These are phyloP conservation scores for Xanthoceras sorbifolium DNA, from an alignment of 345 rosid species.

Conservation along the genomic window DNA sequence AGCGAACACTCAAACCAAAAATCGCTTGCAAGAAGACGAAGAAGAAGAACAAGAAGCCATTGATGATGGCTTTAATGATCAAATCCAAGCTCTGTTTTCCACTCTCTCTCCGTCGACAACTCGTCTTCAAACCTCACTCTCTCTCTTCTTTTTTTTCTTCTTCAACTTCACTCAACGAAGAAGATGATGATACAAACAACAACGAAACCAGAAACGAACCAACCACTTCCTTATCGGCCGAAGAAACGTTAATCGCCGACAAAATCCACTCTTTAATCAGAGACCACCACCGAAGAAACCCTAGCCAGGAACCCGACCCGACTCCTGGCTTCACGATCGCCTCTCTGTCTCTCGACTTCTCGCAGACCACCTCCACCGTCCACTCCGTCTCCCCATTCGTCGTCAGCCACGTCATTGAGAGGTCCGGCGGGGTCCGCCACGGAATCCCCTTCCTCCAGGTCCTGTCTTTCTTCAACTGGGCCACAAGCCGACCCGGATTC, in stretches of 20 bases:
- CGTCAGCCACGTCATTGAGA: slow-evolving; percentile 59
- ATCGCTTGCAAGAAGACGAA: not conserved
- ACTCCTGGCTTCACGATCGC: slow-evolving; percentile 51
- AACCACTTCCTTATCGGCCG: slow-evolving; percentile 37
- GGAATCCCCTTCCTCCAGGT: slow-evolving; percentile 77
- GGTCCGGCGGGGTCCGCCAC: slow-evolving; percentile 67
- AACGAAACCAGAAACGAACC: slow-evolving; percentile 25
- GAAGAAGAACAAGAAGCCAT: not conserved
- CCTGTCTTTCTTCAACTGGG: slow-evolving; percentile 90
- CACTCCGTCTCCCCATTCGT: slow-evolving; percentile 47
- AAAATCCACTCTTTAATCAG: slow-evolving; percentile 65
- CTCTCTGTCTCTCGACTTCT: slow-evolving; percentile 64
- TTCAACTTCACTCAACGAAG: slow-evolving; percentile 21
- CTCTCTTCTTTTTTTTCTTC: slow-evolving; percentile 26
- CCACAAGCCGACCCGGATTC: slow-evolving; percentile 40
- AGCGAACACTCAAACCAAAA: not conserved
- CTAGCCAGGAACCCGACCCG: slow-evolving; percentile 32
- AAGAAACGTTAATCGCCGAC: slow-evolving; percentile 53
- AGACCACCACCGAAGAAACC: slow-evolving; percentile 82
- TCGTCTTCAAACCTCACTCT: slow-evolving; percentile 25
- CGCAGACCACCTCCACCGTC: slow-evolving; percentile 41
- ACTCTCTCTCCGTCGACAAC: slow-evolving; percentile 18
- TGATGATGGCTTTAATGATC: slow-evolving; percentile 42
- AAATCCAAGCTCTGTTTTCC: slow-evolving; percentile 33
- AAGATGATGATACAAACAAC: slow-evolving; percentile 18